Evolutionary conservation across 148 eudicot genomes (phyloP), one percentile per base, ranked within the genome.

Genomic region (Fagopyrum esculentum): DNA sequence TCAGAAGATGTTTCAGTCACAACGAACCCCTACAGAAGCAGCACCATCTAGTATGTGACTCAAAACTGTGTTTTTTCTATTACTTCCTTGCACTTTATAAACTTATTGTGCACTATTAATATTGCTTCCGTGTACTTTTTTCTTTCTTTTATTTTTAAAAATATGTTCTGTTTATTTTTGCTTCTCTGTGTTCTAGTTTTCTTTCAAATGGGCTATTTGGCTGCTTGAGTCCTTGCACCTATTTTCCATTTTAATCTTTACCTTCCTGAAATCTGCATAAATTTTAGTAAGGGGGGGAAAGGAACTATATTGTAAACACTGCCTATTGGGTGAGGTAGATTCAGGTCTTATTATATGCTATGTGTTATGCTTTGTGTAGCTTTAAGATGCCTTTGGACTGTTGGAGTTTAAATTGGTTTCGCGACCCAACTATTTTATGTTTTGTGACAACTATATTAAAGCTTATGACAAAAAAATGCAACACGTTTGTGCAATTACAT

Each of bases 1-100:
- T 76, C 98, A 90, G 82, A 92, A 94, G 79, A 75, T 90, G 60
- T 83, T 85, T 78, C 98, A 87, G 77, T 75, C 93, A 40, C 96
- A 87, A 81, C 87, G 97, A 81, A 83, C 81, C 54, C 83, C 85
- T 73, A 79, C 86, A 17, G 98, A 95, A 68, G 93, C 84, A 68
- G 93, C 84, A 15, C 85, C 98, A 79, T 83, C 93, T 44, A 83
- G 98, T 95, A 87, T 81, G 93, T 83, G 35, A 56, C 79, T 81
- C 68, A 13, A 55, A 45, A 16, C 66, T 76, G 11, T 45, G 29
- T 4, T 22, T 19, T 19, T 50, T 26, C 48, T 63, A 44, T 15
- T 13, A 17, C 48, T 50, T 5, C 47, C 15, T 12, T 30, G 15
- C 45, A 0, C 29, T 68, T 13, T 46, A 46, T n/a, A 29, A 47